Conservation (phyloP, 345 rosid genomes). For the Pistacia vera region DNA sequence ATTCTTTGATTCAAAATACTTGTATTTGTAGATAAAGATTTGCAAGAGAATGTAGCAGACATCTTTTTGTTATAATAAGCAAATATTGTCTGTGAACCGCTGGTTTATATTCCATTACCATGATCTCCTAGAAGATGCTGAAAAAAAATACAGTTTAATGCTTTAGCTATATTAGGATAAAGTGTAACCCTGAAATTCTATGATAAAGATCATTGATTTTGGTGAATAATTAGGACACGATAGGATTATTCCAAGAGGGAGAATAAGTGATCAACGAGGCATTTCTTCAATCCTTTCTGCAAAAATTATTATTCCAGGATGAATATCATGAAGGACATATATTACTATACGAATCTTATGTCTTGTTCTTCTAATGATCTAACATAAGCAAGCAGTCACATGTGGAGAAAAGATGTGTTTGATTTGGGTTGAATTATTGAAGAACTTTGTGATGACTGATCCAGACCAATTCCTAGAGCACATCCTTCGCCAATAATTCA, state of each 20-base stretch:
- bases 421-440: constrained; percentile 8
- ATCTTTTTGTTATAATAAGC: background rate
- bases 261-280: background rate
- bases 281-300: background rate
- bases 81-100: background rate
- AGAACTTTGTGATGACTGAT: background rate
- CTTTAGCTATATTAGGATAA: too few species aligned
- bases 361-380: background rate
- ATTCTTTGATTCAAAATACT: background rate
- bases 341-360: too few species aligned
- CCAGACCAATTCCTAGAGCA: background rate
- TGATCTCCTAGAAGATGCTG: background rate
- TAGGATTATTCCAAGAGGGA: background rate
- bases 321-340: too few species aligned
- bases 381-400: background rate
- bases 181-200: too few species aligned
- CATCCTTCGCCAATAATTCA: constrained; percentile 14
- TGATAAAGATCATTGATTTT: too few species aligned
- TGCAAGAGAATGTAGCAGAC: constrained; percentile 10
- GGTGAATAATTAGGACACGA: too few species aligned
- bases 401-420: constrained; percentile 9
- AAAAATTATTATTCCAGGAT: background rate
- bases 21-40: background rate
- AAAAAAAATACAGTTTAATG: too few species aligned
- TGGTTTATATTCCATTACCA: background rate